Percentiles rank a stretch among this genome's conserved stretches.
phyloP scores from a whole-genome alignment of 1,284 basidiomycete species.

The Quambalaria eucalypti region DNA sequence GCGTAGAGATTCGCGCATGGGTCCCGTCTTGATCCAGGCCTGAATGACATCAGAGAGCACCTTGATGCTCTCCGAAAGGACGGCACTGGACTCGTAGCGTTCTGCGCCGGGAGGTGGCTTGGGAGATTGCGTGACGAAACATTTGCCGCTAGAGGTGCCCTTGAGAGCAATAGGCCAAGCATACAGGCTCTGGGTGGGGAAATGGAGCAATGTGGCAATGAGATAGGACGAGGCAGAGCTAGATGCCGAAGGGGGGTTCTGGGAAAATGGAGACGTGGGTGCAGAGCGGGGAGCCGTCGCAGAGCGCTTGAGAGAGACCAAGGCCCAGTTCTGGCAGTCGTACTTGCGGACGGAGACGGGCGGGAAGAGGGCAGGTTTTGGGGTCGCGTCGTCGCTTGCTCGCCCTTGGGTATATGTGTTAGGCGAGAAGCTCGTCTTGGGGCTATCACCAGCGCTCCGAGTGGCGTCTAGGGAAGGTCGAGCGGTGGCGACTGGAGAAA shows the following conservation, averaged over 20 bases:
- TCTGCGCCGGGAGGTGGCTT: neutral
- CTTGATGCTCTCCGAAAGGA: conserved; percentile 1
- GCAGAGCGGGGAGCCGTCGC: neutral
- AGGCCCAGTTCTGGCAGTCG: neutral
- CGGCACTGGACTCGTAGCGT: neutral
- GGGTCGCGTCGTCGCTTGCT: too few relatives aligned
- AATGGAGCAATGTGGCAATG: neutral
- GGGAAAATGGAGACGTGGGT: neutral
- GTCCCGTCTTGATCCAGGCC: conserved; percentile 1
- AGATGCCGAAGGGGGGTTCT: neutral
- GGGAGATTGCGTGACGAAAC: neutral
- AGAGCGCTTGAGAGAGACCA: neutral
- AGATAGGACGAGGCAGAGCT: neutral
- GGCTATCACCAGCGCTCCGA: too few relatives aligned
- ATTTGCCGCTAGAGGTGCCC: neutral
- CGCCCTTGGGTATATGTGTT: too few relatives aligned
- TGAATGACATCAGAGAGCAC: neutral
- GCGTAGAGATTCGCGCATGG: neutral
- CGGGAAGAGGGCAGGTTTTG: neutral
- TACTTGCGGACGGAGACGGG: neutral
- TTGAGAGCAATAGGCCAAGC: neutral
- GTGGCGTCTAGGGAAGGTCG: too few relatives aligned
- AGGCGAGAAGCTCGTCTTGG: too few relatives aligned
- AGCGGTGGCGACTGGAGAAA: too few relatives aligned
- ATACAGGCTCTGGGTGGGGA: neutral